Percentiles rank a stretch among this genome's conserved stretches.
Conservation (phyloP, 768 basidiomycete genomes). For the Amanita pseudoporphyria region DNA sequence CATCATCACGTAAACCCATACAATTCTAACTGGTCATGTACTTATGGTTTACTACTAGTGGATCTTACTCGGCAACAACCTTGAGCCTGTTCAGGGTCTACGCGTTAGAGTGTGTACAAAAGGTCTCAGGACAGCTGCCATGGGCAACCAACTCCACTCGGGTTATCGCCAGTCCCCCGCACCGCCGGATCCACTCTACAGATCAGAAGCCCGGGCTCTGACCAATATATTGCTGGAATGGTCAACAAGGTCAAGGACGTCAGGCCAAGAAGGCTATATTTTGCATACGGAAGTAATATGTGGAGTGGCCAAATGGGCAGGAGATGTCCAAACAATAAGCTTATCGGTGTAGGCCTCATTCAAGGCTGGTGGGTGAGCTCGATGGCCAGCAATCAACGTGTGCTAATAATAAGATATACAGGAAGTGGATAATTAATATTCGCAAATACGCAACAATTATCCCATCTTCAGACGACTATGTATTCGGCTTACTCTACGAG, state of each 20-base stretch:
- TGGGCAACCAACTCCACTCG: too few species aligned
- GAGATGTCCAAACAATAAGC: conserved; percentile 35
- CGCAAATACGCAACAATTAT: conserved; percentile 37
- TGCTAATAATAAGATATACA: conserved; percentile 11
- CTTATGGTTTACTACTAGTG: too few species aligned
- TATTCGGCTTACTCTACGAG: conserved; percentile 34
- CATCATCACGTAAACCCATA: too few species aligned
- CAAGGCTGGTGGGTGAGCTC: conserved; percentile 27
- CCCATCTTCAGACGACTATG: conserved; percentile 29
- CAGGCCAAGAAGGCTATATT: conserved; percentile 24
- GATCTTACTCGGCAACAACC: too few species aligned
- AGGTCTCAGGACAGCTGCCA: too few species aligned
- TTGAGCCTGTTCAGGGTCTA: too few species aligned
- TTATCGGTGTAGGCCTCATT: conserved; percentile 29
- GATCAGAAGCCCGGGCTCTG: too few species aligned
- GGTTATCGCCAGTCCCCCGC: too few species aligned
- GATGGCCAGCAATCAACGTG: background rate
- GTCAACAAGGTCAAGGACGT: background rate
- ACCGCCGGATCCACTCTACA: too few species aligned
- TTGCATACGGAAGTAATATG: conserved; percentile 43
- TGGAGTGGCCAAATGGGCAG: conserved; percentile 39
- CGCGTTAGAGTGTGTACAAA: too few species aligned
- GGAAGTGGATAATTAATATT: conserved; percentile 39
- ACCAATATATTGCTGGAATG: background rate
- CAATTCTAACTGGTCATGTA: too few species aligned